Evolutionary conservation across 257 asterid genomes (phyloP).

Genomic region (Jacaranda mimosifolia): DNA sequence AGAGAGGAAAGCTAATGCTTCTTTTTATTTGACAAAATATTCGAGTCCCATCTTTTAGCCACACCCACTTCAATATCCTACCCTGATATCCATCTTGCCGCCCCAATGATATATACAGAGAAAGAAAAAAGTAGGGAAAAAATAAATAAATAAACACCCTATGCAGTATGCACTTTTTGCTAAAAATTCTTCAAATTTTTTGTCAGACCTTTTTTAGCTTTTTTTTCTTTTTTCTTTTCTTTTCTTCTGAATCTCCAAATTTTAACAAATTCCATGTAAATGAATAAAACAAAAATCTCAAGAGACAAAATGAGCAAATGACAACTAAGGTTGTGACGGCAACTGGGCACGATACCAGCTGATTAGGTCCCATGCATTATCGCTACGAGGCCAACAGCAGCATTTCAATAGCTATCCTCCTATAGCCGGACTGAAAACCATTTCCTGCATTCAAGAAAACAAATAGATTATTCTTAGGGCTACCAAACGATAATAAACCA

Average conservation of each 20-base stretch:
- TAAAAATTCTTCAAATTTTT: conserved; percentile 25
- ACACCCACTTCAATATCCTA: conserved; percentile 22
- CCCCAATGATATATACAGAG: conserved; percentile 29
- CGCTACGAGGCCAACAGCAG: conserved; percentile 29
- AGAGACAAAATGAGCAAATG: conserved; percentile 37
- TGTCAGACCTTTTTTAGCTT: conserved; percentile 3
- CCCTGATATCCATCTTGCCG: conserved; percentile 19
- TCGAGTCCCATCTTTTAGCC: conserved; percentile 5
- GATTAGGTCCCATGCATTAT: conserved; percentile 18
- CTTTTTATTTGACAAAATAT: not conserved
- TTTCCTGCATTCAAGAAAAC: conserved; percentile 65
- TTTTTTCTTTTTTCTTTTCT: not conserved
- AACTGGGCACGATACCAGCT: conserved; percentile 30
- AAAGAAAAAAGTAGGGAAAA: not conserved
- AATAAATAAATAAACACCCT: not conserved
- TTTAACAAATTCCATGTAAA: conserved; percentile 37
- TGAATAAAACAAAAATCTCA: conserved; percentile 34
- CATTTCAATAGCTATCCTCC: conserved; percentile 47
- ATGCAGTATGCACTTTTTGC: conserved; percentile 17
- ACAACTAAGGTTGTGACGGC: conserved; percentile 33
- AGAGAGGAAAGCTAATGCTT: conserved; percentile 7
- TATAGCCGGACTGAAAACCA: conserved; percentile 63
- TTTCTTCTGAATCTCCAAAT: conserved; percentile 14
- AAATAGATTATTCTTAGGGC: conserved; percentile 26
- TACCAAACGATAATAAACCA: conserved; percentile 3